Conservation (phyloP, 2,329 filamentous ascomycete genomes). For the Calonectria montana region DNA sequence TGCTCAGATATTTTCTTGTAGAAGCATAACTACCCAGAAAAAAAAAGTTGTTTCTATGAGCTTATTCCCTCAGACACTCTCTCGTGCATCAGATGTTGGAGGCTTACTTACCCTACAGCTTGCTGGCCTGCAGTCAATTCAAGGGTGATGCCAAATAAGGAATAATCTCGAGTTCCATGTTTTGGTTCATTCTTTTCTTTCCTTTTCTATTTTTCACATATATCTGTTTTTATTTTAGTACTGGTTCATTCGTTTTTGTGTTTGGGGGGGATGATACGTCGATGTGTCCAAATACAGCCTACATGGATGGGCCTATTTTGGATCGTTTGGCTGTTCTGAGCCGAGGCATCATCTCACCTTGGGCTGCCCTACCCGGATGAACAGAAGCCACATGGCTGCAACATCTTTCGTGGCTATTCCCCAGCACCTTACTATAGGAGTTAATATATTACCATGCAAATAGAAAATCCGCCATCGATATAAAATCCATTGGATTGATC, state of each 20-base stretch:
- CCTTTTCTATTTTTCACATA: not conserved
- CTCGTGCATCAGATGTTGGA: not conserved
- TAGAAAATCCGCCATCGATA: not conserved
- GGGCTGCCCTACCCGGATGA: not conserved
- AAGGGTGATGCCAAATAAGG: too few relatives aligned
- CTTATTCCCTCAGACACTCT: not conserved
- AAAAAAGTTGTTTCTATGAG: not conserved
- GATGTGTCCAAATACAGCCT: not conserved
- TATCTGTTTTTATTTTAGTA: not conserved
- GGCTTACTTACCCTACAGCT: constrained; percentile 1
- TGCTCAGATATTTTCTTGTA: not conserved
- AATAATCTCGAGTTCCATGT: too few relatives aligned
- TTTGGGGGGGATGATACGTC: not conserved
- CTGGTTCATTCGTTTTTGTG: not conserved
- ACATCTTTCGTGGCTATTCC: not conserved
- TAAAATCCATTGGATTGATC: not conserved
- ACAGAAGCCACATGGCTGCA: not conserved
- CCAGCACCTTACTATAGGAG: not conserved
- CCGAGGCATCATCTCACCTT: not conserved
- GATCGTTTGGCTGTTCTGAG: not conserved
- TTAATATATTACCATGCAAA: not conserved
- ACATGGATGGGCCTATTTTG: not conserved
- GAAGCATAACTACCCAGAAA: not conserved
- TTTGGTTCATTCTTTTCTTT: not conserved
- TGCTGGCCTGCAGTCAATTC: too few relatives aligned